A percentile compares a stretch with the other conserved stretches of the same genome.
phyloP scores from a whole-genome alignment of 192 early-diverging fungal species.

The Allomyces javanicus region DNA sequence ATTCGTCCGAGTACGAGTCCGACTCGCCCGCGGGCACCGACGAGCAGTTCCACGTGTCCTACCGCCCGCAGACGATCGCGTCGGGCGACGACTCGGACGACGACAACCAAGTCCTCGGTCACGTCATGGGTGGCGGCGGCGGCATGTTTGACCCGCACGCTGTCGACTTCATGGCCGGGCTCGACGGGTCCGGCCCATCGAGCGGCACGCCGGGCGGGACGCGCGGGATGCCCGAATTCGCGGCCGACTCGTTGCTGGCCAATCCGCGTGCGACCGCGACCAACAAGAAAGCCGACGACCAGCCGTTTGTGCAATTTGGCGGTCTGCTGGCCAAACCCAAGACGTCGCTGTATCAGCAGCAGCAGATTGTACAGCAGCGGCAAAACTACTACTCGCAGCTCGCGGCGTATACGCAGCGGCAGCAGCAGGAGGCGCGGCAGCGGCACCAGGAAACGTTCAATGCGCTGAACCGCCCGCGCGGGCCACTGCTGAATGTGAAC shows the following conservation, averaged over 20 bases:
- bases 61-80: too few relatives aligned
- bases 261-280: neutral
- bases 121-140: too few relatives aligned
- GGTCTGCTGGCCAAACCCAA: neutral
- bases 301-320: neutral
- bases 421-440: neutral
- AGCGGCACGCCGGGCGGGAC: neutral
- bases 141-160: neutral
- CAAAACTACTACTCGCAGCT: neutral
- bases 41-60: too few relatives aligned
- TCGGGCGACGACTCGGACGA: neutral
- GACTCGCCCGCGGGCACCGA: too few relatives aligned
- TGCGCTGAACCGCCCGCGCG: neutral
- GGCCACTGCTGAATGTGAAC: neutral
- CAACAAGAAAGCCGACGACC: neutral
- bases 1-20: too few relatives aligned
- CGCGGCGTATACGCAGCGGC: neutral
- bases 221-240: neutral
- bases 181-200: neutral
- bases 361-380: neutral
- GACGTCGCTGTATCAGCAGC: neutral
- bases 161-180: neutral
- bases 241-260: neutral
- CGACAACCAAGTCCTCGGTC: neutral
- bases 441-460: neutral